phyloP scores from a whole-genome alignment of 2,329 filamentous ascomycete genomes.

The Colletotrichum scovillei region DNA sequence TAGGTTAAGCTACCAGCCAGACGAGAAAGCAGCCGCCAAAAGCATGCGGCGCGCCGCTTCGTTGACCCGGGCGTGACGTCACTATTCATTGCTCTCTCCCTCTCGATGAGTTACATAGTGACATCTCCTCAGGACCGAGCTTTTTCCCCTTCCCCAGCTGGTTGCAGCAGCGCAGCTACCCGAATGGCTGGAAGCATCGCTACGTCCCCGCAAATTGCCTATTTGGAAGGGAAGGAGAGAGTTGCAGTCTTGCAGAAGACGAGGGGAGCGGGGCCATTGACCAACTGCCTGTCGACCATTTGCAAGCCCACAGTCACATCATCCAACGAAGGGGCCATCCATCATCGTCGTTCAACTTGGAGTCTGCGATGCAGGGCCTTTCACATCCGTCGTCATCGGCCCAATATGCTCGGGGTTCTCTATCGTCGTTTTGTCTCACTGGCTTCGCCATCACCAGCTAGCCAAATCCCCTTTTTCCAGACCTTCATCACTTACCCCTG shows the following conservation, averaged over 20 bases:
- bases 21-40: not conserved
- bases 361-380: too few relatives aligned
- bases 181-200: not conserved
- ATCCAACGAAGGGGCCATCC: not conserved
- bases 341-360: not conserved
- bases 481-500: too few relatives aligned
- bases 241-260: not conserved
- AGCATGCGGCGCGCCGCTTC: not conserved
- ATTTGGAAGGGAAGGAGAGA: not conserved
- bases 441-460: too few relatives aligned
- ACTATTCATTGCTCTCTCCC: not conserved
- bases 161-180: not conserved
- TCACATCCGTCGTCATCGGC: too few relatives aligned
- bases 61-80: constrained; percentile 29
- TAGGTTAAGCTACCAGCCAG: not conserved
- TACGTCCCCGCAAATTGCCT: not conserved
- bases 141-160: not conserved
- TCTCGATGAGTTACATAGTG: not conserved
- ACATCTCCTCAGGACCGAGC: constrained; percentile 16
- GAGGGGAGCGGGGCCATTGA: not conserved
- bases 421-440: too few relatives aligned
- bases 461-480: too few relatives aligned
- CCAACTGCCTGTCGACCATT: constrained; percentile 21
- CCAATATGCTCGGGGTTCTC: not conserved
- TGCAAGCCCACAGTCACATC: constrained; percentile 8